phyloP scores from a whole-genome alignment of 495 filamentous ascomycete genomes.

The Neurospora pannonica region DNA sequence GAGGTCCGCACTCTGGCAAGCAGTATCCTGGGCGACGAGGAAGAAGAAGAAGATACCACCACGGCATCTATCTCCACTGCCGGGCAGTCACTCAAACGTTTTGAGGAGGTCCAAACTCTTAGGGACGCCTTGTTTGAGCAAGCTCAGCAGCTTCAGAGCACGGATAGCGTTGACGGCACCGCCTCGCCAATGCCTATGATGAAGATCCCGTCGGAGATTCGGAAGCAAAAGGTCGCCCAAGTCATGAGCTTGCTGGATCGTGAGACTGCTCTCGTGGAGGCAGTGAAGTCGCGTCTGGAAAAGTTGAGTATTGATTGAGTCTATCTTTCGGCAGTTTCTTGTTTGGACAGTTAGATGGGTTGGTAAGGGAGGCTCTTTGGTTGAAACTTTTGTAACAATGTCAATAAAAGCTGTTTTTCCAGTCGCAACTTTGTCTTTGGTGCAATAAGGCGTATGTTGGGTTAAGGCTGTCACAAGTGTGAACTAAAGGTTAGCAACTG shows the following conservation, averaged over 20 bases:
- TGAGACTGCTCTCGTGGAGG: slow-evolving; percentile 50
- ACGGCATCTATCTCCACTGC: slow-evolving; percentile 11
- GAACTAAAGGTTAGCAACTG: not conserved
- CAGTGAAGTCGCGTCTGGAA: slow-evolving; percentile 26
- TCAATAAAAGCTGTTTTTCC: not conserved
- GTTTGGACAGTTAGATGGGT: not conserved
- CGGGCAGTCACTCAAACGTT: slow-evolving; percentile 36
- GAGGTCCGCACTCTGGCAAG: slow-evolving; percentile 48
- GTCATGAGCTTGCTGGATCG: slow-evolving; percentile 63
- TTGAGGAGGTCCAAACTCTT: slow-evolving; percentile 37
- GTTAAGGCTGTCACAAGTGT: not conserved
- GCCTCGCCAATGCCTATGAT: slow-evolving; percentile 23
- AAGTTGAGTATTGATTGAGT: slow-evolving; percentile 20
- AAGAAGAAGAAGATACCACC: not conserved
- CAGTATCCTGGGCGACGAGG: slow-evolving; percentile 31
- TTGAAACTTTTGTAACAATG: not conserved
- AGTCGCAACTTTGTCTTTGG: not conserved
- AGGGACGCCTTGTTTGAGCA: slow-evolving; percentile 44
- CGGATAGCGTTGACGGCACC: slow-evolving; percentile 14
- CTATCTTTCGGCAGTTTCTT: not conserved
- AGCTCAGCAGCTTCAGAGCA: slow-evolving; percentile 29
- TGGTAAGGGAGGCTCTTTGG: not conserved
- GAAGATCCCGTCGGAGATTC: slow-evolving; percentile 55
- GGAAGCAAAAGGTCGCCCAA: slow-evolving; percentile 57
- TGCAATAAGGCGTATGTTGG: not conserved